Percentiles rank a stretch among this genome's conserved stretches.
phyloP scores from a whole-genome alignment of 1,284 basidiomycete species.

The Ceratorhiza oryzae-sativae region DNA sequence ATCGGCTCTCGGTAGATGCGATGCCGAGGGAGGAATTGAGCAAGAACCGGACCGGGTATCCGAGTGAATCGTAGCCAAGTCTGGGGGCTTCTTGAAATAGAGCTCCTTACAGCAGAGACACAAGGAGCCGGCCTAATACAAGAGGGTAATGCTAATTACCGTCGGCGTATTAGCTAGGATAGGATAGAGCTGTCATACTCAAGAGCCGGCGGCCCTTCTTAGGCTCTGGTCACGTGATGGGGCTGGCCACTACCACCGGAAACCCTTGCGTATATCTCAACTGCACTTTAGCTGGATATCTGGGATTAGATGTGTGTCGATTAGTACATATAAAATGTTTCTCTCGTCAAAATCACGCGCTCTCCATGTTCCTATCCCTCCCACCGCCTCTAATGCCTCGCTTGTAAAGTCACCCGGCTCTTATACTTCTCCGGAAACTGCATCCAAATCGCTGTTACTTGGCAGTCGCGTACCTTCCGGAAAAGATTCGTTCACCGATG shows the following conservation, averaged over 20 bases:
- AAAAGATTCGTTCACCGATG: slow-evolving; percentile 37
- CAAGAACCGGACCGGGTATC: slow-evolving; percentile 15
- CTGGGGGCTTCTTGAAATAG: neutral
- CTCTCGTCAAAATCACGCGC: slow-evolving; percentile 20
- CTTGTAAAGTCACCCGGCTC: slow-evolving; percentile 37
- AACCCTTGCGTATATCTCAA: slow-evolving; percentile 4
- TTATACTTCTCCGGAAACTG: slow-evolving; percentile 33
- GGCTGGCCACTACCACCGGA: neutral
- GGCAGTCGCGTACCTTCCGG: slow-evolving; percentile 13
- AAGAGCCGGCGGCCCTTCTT: neutral
- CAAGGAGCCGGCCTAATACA: neutral
- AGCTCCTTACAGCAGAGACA: neutral
- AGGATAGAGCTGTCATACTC: neutral
- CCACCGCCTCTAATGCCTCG: neutral
- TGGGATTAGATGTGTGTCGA: neutral
- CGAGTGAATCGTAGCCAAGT: slow-evolving; percentile 1
- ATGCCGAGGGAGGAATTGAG: slow-evolving; percentile 18
- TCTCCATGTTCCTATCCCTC: slow-evolving; percentile 15
- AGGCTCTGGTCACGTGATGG: slow-evolving; percentile 2
- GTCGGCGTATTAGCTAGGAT: neutral
- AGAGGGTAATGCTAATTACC: neutral
- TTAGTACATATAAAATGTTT: slow-evolving; percentile 13
- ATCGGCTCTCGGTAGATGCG: neutral
- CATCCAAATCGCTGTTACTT: slow-evolving; percentile 13
- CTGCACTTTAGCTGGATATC: slow-evolving; percentile 2